phyloP scores from a whole-genome alignment of 495 filamentous ascomycete species.

The Aspergillus avenaceus region DNA sequence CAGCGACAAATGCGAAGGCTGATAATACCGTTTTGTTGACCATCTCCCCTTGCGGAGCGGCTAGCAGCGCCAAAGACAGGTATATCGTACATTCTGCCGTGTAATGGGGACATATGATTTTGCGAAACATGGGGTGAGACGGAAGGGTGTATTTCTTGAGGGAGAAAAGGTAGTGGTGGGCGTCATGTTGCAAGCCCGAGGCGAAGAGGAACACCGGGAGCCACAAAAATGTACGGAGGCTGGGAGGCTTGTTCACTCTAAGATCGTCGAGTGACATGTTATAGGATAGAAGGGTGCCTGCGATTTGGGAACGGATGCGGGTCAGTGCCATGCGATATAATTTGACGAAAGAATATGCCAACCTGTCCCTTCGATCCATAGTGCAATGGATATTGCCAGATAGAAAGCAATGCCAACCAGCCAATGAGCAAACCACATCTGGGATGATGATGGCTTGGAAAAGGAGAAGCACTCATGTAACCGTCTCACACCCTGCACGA shows the following conservation, averaged over 20 bases:
- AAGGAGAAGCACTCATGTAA: conserved; percentile 66
- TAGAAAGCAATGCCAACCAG: conserved; percentile 77
- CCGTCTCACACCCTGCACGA: conserved; percentile 68
- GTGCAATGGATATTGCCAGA: conserved; percentile 58
- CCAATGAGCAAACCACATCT: conserved; percentile 85
- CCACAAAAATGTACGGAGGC: conserved; percentile 56
- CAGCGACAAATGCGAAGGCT: conserved; percentile 65
- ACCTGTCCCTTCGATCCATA: conserved; percentile 89
- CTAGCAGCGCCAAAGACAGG: conserved; percentile 66
- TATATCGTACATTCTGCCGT: conserved; percentile 84
- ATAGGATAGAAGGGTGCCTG: conserved; percentile 28
- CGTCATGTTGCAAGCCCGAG: conserved; percentile 74
- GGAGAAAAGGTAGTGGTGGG: conserved; percentile 73
- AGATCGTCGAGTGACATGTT: conserved; percentile 28
- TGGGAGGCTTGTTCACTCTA: conserved; percentile 40
- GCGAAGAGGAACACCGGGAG: conserved; percentile 67
- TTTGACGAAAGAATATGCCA: conserved; percentile 16
- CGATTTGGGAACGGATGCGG: conserved; percentile 14
- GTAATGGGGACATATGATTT: conserved; percentile 85
- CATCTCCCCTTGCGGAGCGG: conserved; percentile 58
- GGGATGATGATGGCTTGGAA: conserved; percentile 60
- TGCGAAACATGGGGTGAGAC: conserved; percentile 61
- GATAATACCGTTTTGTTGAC: conserved; percentile 72
- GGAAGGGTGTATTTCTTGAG: conserved; percentile 85
- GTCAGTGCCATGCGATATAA: neutral